Evolutionary conservation across 257 asterid genomes (phyloP), one percentile per base, ranked within the genome.

Genomic region (Capsicum pubescens): DNA sequence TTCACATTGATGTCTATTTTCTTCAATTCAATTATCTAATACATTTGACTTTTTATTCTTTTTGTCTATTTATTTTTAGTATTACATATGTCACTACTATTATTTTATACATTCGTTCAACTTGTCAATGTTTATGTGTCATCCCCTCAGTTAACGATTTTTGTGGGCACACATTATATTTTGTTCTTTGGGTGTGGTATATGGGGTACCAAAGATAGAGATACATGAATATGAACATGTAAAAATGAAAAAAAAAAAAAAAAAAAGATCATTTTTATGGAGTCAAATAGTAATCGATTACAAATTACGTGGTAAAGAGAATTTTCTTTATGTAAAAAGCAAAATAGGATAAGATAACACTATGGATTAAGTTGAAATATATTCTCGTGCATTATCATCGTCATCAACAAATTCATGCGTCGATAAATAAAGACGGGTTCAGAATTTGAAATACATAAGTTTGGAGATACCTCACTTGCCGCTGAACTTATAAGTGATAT

Each of bases 21-120:
- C 10, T 32, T 66, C 72, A 66, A 32, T 52, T 52, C 48, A 76
- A 54, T 76, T 76, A 39, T 52, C 63, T 26, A 26, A 26, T 52
- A 21, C 81, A 14, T 76, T 76, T 76, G 81, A 52, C 63, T 52
- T 76, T 52, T 52, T 6, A 52, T 48, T 74, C 19, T 12, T 74
- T 74, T 74, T 74, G 60, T 74, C 60, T 74, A 74, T 21, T 50
- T 21, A 74, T 74, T 74, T 66, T 68, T 39, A 39, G 77, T 68
- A 68, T n/a, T 14, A 67, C 68, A 9, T 12, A 13, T 32, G 19
- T 68, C 52, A 70, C 79, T 44, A 9, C 16, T 44, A 44, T 9
- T 42, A 70, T 4, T 42, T 70, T 42, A 44, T 0, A 16, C 32
- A 69, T 12, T 14, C 17, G 5, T 15, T 68, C 52, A 69, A 16